These are phyloP conservation scores for Kodamaea laetipori DNA, from an alignment of 805 yeast species.

Conservation along the genomic window DNA sequence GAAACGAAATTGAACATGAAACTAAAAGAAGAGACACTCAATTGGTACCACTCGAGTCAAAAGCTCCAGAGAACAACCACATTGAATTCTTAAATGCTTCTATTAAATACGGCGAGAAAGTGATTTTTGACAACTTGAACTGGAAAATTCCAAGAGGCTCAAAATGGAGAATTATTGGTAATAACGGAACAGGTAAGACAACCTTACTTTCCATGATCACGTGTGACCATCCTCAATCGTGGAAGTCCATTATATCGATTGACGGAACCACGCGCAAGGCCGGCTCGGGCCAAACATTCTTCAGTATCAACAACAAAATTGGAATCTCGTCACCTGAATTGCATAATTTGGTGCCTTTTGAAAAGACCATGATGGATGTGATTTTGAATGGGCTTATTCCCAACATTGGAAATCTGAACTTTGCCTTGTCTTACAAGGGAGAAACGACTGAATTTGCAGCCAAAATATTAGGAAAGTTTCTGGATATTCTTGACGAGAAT, in stretches of 20 bases:
- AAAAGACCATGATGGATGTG: constrained; percentile 54
- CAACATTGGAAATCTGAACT: constrained; percentile 59
- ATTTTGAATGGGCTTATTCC: constrained; percentile 68
- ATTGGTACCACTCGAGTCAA: background rate
- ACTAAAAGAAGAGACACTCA: background rate
- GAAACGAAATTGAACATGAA: constrained; percentile 6
- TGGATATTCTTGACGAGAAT: constrained; percentile 32
- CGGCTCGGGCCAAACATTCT: constrained; percentile 72
- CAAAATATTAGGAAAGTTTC: constrained; percentile 24
- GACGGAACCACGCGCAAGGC: constrained; percentile 70
- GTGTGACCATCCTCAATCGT: constrained; percentile 96
- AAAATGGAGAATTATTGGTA: constrained; percentile 86
- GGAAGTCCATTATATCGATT: constrained; percentile 70
- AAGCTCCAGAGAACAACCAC: constrained; percentile 18
- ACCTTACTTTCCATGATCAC: constrained; percentile 82
- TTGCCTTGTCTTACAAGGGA: constrained; percentile 45
- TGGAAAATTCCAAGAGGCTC: constrained; percentile 75
- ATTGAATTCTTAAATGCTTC: constrained; percentile 60
- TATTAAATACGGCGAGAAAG: constrained; percentile 64
- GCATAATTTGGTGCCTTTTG: constrained; percentile 77
- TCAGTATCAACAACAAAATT: constrained; percentile 73
- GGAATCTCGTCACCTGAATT: constrained; percentile 92
- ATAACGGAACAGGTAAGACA: constrained; percentile 92
- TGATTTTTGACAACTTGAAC: constrained; percentile 57
- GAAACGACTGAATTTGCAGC: constrained; percentile 18